phyloP scores from a whole-genome alignment of 2,329 filamentous ascomycete species.

The Xylariaceae sp. region DNA sequence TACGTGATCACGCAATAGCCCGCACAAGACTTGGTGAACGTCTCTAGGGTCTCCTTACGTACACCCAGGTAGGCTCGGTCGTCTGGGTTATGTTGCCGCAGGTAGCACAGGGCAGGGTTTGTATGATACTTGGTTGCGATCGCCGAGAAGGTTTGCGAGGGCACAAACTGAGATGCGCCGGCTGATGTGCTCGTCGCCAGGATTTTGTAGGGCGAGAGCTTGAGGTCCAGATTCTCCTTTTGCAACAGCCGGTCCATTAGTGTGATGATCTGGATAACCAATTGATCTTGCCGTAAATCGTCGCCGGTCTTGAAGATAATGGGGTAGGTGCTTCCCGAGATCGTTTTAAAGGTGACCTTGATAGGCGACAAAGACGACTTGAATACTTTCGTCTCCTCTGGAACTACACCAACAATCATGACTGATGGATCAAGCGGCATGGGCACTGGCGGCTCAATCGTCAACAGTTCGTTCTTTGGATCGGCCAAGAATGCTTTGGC shows the following conservation, averaged over 20 bases:
- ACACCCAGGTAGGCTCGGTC: slow-evolving; percentile 75
- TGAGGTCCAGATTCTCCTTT: slow-evolving; percentile 94
- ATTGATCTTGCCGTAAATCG: slow-evolving; percentile 90
- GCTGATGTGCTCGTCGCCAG: slow-evolving; percentile 85
- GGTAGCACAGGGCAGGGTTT: slow-evolving; percentile 71
- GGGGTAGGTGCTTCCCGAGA: slow-evolving; percentile 71
- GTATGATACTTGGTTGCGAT: slow-evolving; percentile 77
- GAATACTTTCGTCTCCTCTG: slow-evolving; percentile 85
- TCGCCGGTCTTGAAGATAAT: slow-evolving; percentile 98
- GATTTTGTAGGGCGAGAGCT: slow-evolving; percentile 92
- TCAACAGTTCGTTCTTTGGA: slow-evolving; percentile 79
- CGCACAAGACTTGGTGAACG: slow-evolving; percentile 90
- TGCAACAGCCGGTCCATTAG: slow-evolving; percentile 94
- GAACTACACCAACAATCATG: slow-evolving; percentile 69
- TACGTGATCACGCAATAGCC: slow-evolving; percentile 99
- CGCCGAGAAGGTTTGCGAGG: slow-evolving; percentile 75
- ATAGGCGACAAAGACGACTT: slow-evolving; percentile 92
- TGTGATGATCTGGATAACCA: slow-evolving; percentile 95
- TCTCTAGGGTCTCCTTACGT: slow-evolving; percentile 88
- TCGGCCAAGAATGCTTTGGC: slow-evolving; percentile 82
- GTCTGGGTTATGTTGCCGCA: slow-evolving; percentile 86
- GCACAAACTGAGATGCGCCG: slow-evolving; percentile 89
- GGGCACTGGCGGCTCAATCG: slow-evolving; percentile 79
- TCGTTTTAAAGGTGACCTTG: slow-evolving; percentile 83
- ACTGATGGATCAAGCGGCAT: slow-evolving; percentile 84